Evolutionary conservation across 352 stramenopile genomes (phyloP), one percentile per base, ranked within the genome.

Genomic region (Globisporangium lucens): DNA sequence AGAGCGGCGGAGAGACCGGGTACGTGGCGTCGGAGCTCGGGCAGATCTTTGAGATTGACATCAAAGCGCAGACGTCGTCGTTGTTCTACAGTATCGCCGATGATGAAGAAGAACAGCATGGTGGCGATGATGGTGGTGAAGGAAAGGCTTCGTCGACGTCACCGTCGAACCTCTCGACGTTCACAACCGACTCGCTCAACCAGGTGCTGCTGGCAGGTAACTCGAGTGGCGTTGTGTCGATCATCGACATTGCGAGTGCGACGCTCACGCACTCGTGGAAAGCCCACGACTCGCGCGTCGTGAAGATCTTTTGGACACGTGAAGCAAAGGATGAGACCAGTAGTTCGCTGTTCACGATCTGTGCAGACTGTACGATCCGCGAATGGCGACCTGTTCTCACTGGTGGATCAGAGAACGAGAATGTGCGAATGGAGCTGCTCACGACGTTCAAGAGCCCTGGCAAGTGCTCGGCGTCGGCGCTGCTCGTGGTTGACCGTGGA

Each of bases 11-110:
- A 7, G 71, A 72, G 2, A 65, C 68, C 5, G 83, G 70, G 20
- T 90, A 90, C 65, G 78, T 89, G 2, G 86, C 83, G 5, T 85
- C 83, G 0, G 86, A 94, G 60, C 78, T 87, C 41, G 84, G 84
- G 8, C 63, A 82, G 20, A 71, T 94, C 61, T 85, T 86, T 43
- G 70, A 73, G 43, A 22, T 91, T 38, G 51, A 82, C 27, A 33
- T 94, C 29, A 41, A 56, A 15, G 72, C 73, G 30, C 63, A 79
- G 53, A 68, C 62, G 4, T 68, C 70, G 35, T 61, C 76, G 43
- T 63, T 72, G n/a, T 83, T 82, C 66, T 85, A 74, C 53, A 67
- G 57, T 7, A 56, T 77, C 22, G 46, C 30, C 13, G 30, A 30
- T 43, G 27, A 56, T 43, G 27, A 56, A 46, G 33, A 38, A 6